Evolutionary conservation across 257 asterid genomes (phyloP), one percentile per base, ranked within the genome.

Genomic region (Przewalskia tangutica): DNA sequence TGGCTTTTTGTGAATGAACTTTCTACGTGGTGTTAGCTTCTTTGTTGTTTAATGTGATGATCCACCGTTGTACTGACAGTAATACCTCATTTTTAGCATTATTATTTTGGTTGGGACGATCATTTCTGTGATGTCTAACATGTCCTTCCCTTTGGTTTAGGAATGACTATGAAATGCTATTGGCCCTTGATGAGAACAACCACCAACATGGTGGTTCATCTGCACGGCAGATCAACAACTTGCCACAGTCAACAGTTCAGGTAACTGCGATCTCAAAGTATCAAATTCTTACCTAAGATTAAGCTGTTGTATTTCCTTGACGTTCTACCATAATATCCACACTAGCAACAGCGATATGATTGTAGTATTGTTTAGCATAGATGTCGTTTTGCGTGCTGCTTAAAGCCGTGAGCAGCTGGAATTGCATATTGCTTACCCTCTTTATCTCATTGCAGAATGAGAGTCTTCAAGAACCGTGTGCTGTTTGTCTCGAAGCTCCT

Each of bases 121-220:
- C 54, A 10, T 48, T 40, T 44, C 46, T 13, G 40, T 9, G 27
- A 53, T 13, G n/a, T 42, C 51, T 82, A 14, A 85, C 34, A 42
- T 86, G 65, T 53, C 56, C 59, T 82, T 71, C 58, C 54, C 10
- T 54, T 66, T 83, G 71, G 23, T 60, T 36, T 83, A 95, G 99
- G 89, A 83, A 91, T 86, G 99, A 95, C 87, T 95, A 95, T 54
- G 99, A 95, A 84, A 90, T 91, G 97, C 83, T 95, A 67, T 84
- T 95, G 91, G 91, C 98, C 66, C 99, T 95, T 64, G 99, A 95
- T 83, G 99, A 95, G 77, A 90, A 93, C 85, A 92, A 86, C 82
- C 89, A 89, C 86, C 90, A 62, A 20, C 96, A 88, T 38, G 86
- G 90, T 12, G 99, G 99, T 77, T 93, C 97, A 79, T 88, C 97